Evolutionary conservation across 2,329 filamentous ascomycete species (phyloP).

Genomic region (Cytospora chrysosperma): DNA sequence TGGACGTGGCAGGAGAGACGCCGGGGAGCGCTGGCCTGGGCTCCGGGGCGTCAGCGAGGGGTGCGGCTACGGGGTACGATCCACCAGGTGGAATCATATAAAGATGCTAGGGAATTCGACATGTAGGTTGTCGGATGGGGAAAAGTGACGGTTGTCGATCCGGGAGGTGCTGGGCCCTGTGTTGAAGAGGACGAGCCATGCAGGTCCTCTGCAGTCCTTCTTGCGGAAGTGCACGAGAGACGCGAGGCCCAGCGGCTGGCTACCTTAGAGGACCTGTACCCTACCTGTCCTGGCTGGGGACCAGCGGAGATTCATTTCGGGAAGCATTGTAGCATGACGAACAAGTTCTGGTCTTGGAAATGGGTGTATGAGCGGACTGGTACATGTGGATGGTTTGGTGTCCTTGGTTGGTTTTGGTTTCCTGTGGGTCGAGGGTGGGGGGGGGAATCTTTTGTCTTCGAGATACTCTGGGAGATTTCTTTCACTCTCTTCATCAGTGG

Average conservation of each 20-base stretch:
- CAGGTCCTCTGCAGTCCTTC: not conserved
- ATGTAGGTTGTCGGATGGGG: not conserved
- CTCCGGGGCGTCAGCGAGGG: constrained; percentile 40
- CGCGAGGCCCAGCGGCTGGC: not conserved
- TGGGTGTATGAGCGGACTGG: not conserved
- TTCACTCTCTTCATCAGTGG: not conserved
- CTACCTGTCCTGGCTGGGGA: not conserved
- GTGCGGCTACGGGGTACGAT: constrained; percentile 50
- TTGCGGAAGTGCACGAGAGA: not conserved
- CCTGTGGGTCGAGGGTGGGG: not conserved
- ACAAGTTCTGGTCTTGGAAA: not conserved
- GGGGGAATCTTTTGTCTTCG: constrained; percentile 5
- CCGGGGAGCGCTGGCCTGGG: constrained; percentile 56
- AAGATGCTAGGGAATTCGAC: not conserved
- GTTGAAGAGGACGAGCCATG: not conserved
- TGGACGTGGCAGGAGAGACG: constrained; percentile 44
- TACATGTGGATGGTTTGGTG: constrained; percentile 1
- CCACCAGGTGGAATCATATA: constrained; percentile 61
- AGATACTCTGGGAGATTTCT: constrained; percentile 9
- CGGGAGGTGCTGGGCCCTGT: not conserved
- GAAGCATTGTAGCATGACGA: not conserved
- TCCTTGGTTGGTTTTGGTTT: constrained; percentile 1
- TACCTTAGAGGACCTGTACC: not conserved
- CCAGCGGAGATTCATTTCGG: not conserved
- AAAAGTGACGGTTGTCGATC: not conserved